Evolutionary conservation across 768 basidiomycete species (phyloP).

Genomic region (Pisolithus microcarpus): DNA sequence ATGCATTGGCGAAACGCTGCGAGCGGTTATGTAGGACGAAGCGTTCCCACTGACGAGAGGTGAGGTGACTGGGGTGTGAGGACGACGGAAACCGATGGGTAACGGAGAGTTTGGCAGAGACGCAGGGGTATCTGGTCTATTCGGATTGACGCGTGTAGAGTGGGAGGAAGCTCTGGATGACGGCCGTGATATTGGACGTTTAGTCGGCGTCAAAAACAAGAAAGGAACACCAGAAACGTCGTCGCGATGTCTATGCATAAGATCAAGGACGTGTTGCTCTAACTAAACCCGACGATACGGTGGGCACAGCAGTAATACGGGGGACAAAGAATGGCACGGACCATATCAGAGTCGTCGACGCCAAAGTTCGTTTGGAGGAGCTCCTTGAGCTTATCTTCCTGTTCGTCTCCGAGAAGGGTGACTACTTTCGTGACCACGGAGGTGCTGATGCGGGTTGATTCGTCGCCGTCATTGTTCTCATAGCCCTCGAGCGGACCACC

Average conservation of each 20-base stretch:
- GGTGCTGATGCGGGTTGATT: slow-evolving; percentile 48
- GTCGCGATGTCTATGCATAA: slow-evolving; percentile 94
- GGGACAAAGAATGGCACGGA: slow-evolving; percentile 29
- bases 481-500: slow-evolving; percentile 39
- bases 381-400: slow-evolving; percentile 79
- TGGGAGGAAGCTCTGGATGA: slow-evolving; percentile 74
- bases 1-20: slow-evolving; percentile 49
- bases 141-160: slow-evolving; percentile 52
- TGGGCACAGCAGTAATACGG: slow-evolving; percentile 10
- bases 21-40: slow-evolving; percentile 49
- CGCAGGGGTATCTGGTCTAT: slow-evolving; percentile 68
- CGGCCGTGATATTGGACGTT: slow-evolving; percentile 66
- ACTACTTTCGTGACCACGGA: slow-evolving; percentile 67
- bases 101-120: slow-evolving; percentile 75
- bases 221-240: slow-evolving; percentile 78
- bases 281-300: slow-evolving; percentile 37
- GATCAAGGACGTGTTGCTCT: slow-evolving; percentile 84
- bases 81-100: slow-evolving; percentile 63
- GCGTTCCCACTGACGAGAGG: slow-evolving; percentile 58
- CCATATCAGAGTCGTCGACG: slow-evolving; percentile 56
- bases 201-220: slow-evolving; percentile 71
- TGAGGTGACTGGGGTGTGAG: slow-evolving; percentile 73
- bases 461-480: slow-evolving; percentile 53
- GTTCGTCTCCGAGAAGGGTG: slow-evolving; percentile 66
- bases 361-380: slow-evolving; percentile 65